Conservation (phyloP, 257 asterid species). For the Scutellaria barbata region DNA sequence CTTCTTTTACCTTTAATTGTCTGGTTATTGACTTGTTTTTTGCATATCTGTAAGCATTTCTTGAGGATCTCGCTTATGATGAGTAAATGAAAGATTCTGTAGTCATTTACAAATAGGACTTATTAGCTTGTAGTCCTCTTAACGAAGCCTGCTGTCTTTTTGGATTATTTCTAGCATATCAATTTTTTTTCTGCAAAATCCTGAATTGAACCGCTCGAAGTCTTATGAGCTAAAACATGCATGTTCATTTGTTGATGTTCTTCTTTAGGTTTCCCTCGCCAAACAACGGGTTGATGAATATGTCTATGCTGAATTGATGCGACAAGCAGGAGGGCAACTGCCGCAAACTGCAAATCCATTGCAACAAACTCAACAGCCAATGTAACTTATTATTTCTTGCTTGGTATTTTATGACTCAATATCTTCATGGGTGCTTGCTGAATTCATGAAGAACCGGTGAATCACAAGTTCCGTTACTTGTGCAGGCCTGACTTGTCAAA, state of each 20-base stretch:
- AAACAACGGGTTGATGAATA: slow-evolving; percentile 92
- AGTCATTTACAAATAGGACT: not conserved
- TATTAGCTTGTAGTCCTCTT: not conserved
- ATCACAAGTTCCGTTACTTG: slow-evolving; percentile 18
- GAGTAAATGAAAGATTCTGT: too few relatives aligned
- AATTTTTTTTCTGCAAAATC: not conserved
- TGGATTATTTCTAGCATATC: not conserved
- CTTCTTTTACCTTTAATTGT: not conserved
- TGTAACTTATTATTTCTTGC: slow-evolving; percentile 23
- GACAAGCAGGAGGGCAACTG: slow-evolving; percentile 43
- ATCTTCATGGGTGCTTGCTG: not conserved
- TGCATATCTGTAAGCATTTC: not conserved
- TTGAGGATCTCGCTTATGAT: not conserved
- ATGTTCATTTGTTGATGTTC: slow-evolving; percentile 10
- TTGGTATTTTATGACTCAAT: not conserved
- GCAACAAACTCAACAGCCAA: slow-evolving; percentile 38
- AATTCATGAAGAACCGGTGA: slow-evolving; percentile 7
- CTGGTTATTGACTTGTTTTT: not conserved
- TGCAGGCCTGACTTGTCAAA: slow-evolving; percentile 63
- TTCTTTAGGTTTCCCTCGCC: slow-evolving; percentile 70
- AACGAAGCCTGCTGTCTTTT: not conserved
- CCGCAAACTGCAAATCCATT: slow-evolving; percentile 34
- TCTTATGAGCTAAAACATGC: not conserved
- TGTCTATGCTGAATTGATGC: slow-evolving; percentile 77
- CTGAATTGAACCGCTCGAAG: not conserved